Percentiles rank a stretch among this genome's conserved stretches.
Evolutionary conservation across 78 protist genomes (phyloP).

Genomic region (Emiliania huxleyi): DNA sequence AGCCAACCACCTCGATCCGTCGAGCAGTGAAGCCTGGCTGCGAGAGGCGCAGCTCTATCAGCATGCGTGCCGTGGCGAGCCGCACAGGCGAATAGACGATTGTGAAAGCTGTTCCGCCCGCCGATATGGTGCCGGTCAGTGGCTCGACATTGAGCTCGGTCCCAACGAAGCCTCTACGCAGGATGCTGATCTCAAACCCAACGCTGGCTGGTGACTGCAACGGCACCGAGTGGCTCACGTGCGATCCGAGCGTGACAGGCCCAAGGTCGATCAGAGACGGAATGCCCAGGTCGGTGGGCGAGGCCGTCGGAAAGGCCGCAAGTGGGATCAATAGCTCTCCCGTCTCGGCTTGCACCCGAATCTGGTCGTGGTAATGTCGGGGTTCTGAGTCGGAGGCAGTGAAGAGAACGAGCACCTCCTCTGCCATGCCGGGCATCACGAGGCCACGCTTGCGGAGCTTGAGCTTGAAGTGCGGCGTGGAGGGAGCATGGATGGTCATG

Average conservation of each 20-base stretch:
- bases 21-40: conserved; percentile 5
- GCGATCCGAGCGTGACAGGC: not conserved
- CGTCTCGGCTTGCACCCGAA: conserved; percentile 21
- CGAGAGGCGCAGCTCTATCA: not conserved
- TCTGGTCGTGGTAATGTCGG: conserved; percentile 38
- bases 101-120: too few species aligned
- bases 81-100: not conserved
- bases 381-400: conserved; percentile 13
- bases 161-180: too few species aligned
- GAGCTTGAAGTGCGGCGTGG: not conserved
- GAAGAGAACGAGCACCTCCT: not conserved
- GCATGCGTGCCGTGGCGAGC: not conserved
- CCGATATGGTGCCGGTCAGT: not conserved
- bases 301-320: not conserved
- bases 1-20: not conserved
- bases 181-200: too few species aligned
- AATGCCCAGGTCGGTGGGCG: not conserved
- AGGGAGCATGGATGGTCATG: not conserved
- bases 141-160: not conserved
- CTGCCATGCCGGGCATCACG: conserved; percentile 37
- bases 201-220: not conserved
- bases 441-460: not conserved
- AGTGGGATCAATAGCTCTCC: not conserved
- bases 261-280: not conserved
- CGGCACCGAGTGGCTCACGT: not conserved